Evolutionary conservation across 2,329 filamentous ascomycete species (phyloP).

Genomic region (Paraconiothyrium sp.): DNA sequence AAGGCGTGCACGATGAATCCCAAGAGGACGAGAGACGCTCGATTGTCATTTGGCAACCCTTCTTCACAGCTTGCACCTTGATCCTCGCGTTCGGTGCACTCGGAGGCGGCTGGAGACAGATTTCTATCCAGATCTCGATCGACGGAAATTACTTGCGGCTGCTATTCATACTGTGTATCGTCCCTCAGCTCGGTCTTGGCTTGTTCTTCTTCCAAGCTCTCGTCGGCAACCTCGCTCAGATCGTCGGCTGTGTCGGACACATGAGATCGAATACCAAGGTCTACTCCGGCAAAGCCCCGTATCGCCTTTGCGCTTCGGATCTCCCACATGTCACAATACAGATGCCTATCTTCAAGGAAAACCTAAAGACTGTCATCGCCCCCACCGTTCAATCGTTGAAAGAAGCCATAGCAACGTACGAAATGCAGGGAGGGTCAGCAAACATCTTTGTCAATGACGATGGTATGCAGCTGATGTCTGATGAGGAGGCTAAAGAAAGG

Average conservation of each 20-base stretch:
- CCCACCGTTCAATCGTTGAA: constrained; percentile 83
- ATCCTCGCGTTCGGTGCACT: constrained; percentile 63
- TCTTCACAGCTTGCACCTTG: constrained; percentile 64
- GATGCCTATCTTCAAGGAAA: constrained; percentile 89
- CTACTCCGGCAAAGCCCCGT: constrained; percentile 71
- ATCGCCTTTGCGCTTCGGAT: constrained; percentile 62
- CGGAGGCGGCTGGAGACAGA: constrained; percentile 64
- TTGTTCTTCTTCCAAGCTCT: constrained; percentile 51
- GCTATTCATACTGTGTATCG: constrained; percentile 61
- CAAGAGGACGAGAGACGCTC: constrained; percentile 56
- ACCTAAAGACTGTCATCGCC: constrained; percentile 75
- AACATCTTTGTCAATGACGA: constrained; percentile 76
- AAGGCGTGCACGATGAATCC: constrained; percentile 25
- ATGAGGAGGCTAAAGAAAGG: constrained; percentile 54
- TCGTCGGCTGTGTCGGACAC: constrained; percentile 79
- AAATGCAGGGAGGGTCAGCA: constrained; percentile 69
- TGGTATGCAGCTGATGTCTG: constrained; percentile 69
- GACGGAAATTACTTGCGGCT: constrained; percentile 65
- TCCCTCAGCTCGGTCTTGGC: constrained; percentile 68
- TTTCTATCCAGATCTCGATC: constrained; percentile 64
- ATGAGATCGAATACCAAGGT: constrained; percentile 81
- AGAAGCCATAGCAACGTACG: constrained; percentile 65
- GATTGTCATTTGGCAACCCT: constrained; percentile 65
- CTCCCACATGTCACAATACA: constrained; percentile 80
- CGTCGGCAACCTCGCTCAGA: constrained; percentile 53